These are phyloP conservation scores for Cercospora sp. DNA, from an alignment of 2,329 filamentous ascomycete species.

Conservation along the genomic window DNA sequence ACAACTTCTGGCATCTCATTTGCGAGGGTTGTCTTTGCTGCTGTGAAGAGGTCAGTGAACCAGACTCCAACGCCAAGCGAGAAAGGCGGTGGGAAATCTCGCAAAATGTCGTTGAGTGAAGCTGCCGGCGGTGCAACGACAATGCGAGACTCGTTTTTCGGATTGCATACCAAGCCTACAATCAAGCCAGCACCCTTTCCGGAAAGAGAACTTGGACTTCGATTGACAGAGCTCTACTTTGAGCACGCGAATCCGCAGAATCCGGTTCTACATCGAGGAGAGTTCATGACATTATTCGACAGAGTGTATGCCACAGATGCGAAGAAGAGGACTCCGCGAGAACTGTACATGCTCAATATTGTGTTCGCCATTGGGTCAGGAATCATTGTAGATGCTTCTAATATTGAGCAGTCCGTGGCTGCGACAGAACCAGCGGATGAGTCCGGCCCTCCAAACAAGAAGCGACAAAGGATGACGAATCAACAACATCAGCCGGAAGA, in stretches of 20 bases:
- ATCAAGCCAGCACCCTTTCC: conserved; percentile 86
- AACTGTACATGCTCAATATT: conserved; percentile 94
- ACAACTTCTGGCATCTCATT: conserved; percentile 85
- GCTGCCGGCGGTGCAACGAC: conserved; percentile 66
- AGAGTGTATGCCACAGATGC: conserved; percentile 71
- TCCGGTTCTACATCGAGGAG: conserved; percentile 81
- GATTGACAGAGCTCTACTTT: conserved; percentile 82
- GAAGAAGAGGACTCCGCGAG: conserved; percentile 68
- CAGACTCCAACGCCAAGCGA: conserved; percentile 61
- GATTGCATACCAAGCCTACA: conserved; percentile 85
- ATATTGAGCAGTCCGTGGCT: conserved; percentile 30
- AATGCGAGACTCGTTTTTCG: conserved; percentile 95
- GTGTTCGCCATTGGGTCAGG: conserved; percentile 95
- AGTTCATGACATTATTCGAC: conserved; percentile 88
- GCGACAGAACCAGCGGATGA: conserved; percentile 37
- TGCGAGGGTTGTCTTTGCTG: conserved; percentile 88
- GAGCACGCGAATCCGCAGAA: conserved; percentile 96
- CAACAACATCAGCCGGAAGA: conserved; percentile 76
- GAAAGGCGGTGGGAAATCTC: conserved; percentile 56
- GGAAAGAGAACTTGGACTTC: conserved; percentile 68
- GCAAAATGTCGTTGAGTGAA: conserved; percentile 54
- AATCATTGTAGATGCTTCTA: conserved; percentile 71
- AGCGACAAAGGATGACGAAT: conserved; percentile 54
- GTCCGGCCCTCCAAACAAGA: conserved; percentile 39
- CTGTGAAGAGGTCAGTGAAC: conserved; percentile 75